Evolutionary conservation across 176 grass and related monocot genomes (phyloP).

Genomic region (Aegilops umbellulata): DNA sequence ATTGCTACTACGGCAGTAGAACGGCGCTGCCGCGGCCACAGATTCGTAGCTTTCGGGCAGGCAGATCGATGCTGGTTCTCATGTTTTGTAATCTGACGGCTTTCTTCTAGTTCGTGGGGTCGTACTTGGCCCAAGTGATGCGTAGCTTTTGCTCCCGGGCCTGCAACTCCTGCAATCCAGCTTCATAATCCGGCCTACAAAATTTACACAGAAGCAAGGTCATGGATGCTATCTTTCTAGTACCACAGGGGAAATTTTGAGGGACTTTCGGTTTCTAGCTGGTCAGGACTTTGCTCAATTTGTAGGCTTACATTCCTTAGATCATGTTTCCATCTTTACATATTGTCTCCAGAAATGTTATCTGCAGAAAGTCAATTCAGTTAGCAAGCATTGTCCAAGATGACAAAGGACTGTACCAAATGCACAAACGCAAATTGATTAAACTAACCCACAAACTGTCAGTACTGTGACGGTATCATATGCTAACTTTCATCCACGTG

Average conservation of each 20-base stretch:
- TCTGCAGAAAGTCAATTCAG: slow-evolving; percentile 44
- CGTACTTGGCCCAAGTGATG: not conserved
- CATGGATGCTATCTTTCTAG: slow-evolving; percentile 7
- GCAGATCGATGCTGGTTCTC: not conserved
- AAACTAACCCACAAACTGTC: not conserved
- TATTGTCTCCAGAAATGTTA: slow-evolving; percentile 98
- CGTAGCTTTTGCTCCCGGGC: not conserved
- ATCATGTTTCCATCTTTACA: slow-evolving; percentile 89
- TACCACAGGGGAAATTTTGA: not conserved
- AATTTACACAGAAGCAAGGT: not conserved
- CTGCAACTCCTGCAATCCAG: slow-evolving; percentile 46
- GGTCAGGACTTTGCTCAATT: slow-evolving; percentile 98
- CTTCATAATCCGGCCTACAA: slow-evolving; percentile 78
- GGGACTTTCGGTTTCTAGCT: slow-evolving; percentile 45
- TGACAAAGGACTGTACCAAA: not conserved
- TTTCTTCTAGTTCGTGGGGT: not conserved
- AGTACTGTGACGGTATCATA: not conserved
- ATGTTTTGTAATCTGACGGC: not conserved
- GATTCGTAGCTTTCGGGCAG: not conserved
- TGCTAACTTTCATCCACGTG: not conserved
- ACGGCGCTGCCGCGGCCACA: not conserved
- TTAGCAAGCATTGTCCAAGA: slow-evolving; percentile 21
- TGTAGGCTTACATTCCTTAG: slow-evolving; percentile 80
- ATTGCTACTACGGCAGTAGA: not conserved
- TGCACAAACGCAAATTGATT: slow-evolving; percentile 3